Percentiles rank a stretch among this genome's conserved stretches.
These are phyloP conservation scores for Phyllosticta capitalensis DNA, from an alignment of 2,329 filamentous ascomycete genomes.

Conservation along the genomic window DNA sequence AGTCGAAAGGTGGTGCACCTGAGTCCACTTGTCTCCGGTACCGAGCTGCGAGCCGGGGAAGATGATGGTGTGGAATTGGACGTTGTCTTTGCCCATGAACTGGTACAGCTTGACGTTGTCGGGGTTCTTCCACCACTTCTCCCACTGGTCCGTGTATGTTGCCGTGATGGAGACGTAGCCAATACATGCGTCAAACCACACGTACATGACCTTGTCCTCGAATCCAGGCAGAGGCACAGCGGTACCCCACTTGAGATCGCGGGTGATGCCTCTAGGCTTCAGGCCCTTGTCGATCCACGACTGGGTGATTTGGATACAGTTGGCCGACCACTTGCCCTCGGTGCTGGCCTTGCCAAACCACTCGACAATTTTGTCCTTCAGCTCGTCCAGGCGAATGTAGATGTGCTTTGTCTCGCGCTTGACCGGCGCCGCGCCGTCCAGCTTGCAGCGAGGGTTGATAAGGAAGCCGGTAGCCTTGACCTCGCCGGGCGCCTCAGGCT, in stretches of 20 bases:
- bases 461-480: slow-evolving; percentile 14
- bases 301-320: slow-evolving; percentile 66
- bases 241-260: slow-evolving; percentile 86
- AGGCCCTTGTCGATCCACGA: slow-evolving; percentile 78
- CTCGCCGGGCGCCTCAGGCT: slow-evolving; percentile 7
- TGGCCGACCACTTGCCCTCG: slow-evolving; percentile 67
- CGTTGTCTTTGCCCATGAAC: slow-evolving; percentile 87
- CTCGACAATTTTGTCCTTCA: slow-evolving; percentile 64
- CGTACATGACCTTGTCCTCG: slow-evolving; percentile 77
- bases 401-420: slow-evolving; percentile 80
- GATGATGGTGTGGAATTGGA: slow-evolving; percentile 80
- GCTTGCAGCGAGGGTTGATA: slow-evolving; percentile 68
- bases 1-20: slow-evolving; percentile 68
- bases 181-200: slow-evolving; percentile 88
- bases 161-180: slow-evolving; percentile 94
- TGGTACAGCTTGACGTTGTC: slow-evolving; percentile 84
- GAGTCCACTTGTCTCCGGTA: slow-evolving; percentile 78
- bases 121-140: slow-evolving; percentile 89
- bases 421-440: slow-evolving; percentile 74
- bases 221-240: slow-evolving; percentile 51
- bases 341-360: slow-evolving; percentile 69
- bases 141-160: slow-evolving; percentile 80
- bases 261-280: slow-evolving; percentile 77
- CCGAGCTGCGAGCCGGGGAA: slow-evolving; percentile 84
- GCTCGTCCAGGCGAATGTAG: slow-evolving; percentile 75